These are phyloP conservation scores for Phycomyces nitens DNA, from an alignment of 192 early-diverging fungal genomes.

Conservation along the genomic window DNA sequence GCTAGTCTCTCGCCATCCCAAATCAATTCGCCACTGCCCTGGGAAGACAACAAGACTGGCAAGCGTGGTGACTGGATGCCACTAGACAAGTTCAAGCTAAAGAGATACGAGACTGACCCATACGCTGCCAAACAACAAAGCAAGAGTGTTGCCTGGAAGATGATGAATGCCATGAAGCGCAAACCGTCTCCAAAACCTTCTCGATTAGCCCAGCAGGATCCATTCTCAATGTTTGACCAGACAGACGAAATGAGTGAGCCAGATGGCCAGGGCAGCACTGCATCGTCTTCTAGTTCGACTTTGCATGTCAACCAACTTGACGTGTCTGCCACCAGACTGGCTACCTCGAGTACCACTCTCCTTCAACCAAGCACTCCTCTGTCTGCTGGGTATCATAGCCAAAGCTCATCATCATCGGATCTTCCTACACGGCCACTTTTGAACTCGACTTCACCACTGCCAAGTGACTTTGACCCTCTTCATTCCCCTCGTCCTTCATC, in stretches of 20 bases:
- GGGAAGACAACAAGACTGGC: not conserved
- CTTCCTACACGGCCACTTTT: not conserved
- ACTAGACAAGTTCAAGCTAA: constrained; percentile 15
- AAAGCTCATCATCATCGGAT: not conserved
- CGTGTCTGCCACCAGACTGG: too few species aligned
- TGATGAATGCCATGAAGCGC: constrained; percentile 15
- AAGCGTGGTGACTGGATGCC: constrained; percentile 27
- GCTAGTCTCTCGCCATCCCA: not conserved
- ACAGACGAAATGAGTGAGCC: not conserved
- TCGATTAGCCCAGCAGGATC: not conserved
- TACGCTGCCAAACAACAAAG: not conserved
- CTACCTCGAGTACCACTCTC: too few species aligned
- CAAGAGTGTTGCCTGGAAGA: constrained; percentile 13
- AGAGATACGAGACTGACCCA: constrained; percentile 23
- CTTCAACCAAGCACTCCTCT: too few species aligned
- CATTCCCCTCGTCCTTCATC: not conserved
- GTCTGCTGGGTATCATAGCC: not conserved
- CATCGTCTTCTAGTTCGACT: too few species aligned
- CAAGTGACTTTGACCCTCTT: not conserved
- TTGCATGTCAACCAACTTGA: too few species aligned
- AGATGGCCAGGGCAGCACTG: not conserved
- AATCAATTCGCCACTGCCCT: not conserved
- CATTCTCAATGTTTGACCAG: not conserved
- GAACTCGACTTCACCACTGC: not conserved
- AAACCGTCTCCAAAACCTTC: not conserved